phyloP scores from a whole-genome alignment of 345 rosid genomes.

The Brassica napus region Da-Ae NC_063442.1:10330001-10330500 shows the following conservation, averaged over 20 bases:
- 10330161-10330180: neutral
- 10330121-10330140: neutral
- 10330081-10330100: neutral
- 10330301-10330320: conserved; percentile 29
- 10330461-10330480: conserved; percentile 5
- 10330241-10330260: conserved; percentile 19
- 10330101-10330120: neutral
- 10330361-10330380: conserved; percentile 20
- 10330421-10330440: conserved; percentile 55
- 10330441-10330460: conserved; percentile 42
- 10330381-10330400: conserved; percentile 36
- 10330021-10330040: neutral
- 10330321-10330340: neutral
- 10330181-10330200: neutral
- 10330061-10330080: conserved; percentile 3
- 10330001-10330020: no score
- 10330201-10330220: conserved; percentile 14
- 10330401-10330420: conserved; percentile 20
- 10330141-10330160: neutral
- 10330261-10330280: conserved; percentile 23
- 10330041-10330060: conserved; percentile 19
- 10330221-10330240: conserved; percentile 4
- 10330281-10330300: conserved; percentile 8
- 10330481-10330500: conserved; percentile 36
- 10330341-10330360: conserved; percentile 26